phyloP scores from a whole-genome alignment of 2,329 filamentous ascomycete species.

The Aspergillus fumigatus region DNA sequence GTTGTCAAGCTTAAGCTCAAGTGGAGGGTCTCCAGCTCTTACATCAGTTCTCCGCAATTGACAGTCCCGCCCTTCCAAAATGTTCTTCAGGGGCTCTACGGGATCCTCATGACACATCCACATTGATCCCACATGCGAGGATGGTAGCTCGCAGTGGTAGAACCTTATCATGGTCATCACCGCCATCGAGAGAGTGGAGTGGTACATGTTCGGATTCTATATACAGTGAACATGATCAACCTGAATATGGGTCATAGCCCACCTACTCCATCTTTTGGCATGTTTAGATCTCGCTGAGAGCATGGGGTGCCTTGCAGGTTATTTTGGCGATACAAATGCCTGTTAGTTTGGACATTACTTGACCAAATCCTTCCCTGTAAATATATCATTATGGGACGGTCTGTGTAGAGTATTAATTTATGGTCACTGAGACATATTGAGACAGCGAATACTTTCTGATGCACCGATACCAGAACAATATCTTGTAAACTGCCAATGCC shows the following conservation, averaged over 20 bases:
- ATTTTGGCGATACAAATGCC: neutral
- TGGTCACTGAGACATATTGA: neutral
- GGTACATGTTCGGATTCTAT: constrained; percentile 3
- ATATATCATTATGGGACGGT: neutral
- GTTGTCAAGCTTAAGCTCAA: neutral
- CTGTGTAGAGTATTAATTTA: neutral
- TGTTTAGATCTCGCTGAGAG: neutral
- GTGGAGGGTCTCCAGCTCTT: constrained; percentile 5
- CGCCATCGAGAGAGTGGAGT: constrained; percentile 13
- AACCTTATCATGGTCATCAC: constrained; percentile 23
- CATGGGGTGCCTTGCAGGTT: neutral
- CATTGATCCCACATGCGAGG: constrained; percentile 18
- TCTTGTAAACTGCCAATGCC: neutral
- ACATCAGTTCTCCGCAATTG: constrained; percentile 21
- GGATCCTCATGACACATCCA: constrained; percentile 22
- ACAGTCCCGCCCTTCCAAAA: constrained; percentile 20
- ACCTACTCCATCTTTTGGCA: neutral
- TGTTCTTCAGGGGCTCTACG: constrained; percentile 14
- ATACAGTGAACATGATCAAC: constrained; percentile 11
- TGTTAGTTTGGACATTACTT: no score
- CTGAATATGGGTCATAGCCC: constrained; percentile 14
- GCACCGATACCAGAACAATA: neutral
- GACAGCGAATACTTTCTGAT: neutral
- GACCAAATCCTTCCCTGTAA: neutral
- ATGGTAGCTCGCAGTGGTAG: constrained; percentile 5